Evolutionary conservation across 2,329 filamentous ascomycete genomes (phyloP).

Genomic region (Elsinoe batatas): DNA sequence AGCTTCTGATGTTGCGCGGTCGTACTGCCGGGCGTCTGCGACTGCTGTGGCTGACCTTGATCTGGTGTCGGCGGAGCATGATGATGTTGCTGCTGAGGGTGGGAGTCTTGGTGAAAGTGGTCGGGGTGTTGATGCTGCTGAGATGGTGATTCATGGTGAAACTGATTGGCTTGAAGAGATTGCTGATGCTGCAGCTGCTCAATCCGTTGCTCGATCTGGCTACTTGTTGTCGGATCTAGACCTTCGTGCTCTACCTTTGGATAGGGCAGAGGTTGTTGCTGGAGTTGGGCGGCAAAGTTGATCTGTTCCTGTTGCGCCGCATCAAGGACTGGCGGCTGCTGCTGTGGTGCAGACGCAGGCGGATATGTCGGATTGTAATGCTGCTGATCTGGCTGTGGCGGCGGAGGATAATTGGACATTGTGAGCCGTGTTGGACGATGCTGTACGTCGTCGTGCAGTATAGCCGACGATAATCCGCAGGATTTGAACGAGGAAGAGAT

Average conservation of each 20-base stretch:
- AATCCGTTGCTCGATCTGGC: constrained; percentile 21
- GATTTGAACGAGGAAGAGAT: neutral
- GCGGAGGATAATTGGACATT: constrained; percentile 30
- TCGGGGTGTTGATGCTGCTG: constrained; percentile 8
- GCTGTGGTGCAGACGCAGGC: constrained; percentile 22
- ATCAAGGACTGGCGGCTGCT: constrained; percentile 21
- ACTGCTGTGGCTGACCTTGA: constrained; percentile 17
- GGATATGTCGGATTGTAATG: constrained; percentile 28
- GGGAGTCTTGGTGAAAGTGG: neutral
- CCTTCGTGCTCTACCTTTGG: constrained; percentile 26
- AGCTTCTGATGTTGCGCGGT: constrained; percentile 21
- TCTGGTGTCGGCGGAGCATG: constrained; percentile 2
- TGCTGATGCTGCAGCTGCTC: constrained; percentile 25
- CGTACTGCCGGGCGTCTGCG: constrained; percentile 15
- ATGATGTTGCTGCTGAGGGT: constrained; percentile 7
- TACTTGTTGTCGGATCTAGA: constrained; percentile 17
- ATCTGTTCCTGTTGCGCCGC: constrained; percentile 26
- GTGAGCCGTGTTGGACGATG: neutral
- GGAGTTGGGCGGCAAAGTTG: constrained; percentile 25
- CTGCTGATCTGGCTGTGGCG: constrained; percentile 26
- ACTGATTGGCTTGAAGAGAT: constrained; percentile 8
- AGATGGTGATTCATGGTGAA: constrained; percentile 11
- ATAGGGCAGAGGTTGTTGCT: constrained; percentile 24
- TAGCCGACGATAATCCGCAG: constrained; percentile 3
- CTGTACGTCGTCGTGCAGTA: constrained; percentile 9